These are phyloP conservation scores for Arbutus unedo DNA, from an alignment of 148 eudicot genomes.

Conservation along the genomic window DNA sequence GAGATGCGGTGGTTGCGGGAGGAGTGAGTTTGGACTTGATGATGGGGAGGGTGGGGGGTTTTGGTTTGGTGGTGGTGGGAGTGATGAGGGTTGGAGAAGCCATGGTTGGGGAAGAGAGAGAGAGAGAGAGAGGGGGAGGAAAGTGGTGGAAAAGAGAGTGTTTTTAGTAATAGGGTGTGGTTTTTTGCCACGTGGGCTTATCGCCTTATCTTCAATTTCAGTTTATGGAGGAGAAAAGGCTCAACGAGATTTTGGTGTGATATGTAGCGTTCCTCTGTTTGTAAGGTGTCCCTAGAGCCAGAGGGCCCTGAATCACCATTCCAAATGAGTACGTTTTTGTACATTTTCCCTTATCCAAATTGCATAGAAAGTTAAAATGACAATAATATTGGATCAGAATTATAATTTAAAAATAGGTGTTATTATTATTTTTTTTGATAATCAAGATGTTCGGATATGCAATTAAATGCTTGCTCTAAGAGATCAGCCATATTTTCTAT, in stretches of 20 bases:
- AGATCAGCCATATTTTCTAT: no score
- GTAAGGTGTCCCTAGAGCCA: not conserved
- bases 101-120: conserved; percentile 2
- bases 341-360: no score
- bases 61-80: conserved; percentile 46
- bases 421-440: no score
- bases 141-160: not conserved
- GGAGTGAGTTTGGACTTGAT: conserved; percentile 29
- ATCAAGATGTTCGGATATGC: no score
- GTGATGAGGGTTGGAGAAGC: conserved; percentile 12
- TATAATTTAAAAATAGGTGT: no score
- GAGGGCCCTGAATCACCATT: not conserved
- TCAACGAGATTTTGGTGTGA: conserved; percentile 32
- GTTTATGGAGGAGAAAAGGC: conserved; percentile 62
- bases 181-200: conserved; percentile 61
- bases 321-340: not conserved
- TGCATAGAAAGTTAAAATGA: no score
- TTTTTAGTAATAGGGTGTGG: conserved; percentile 12
- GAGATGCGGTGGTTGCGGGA: conserved; percentile 17
- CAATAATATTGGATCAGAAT: no score
- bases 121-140: conserved; percentile 12
- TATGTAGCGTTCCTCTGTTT: not conserved
- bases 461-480: no score
- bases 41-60: conserved; percentile 23
- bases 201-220: conserved; percentile 64